phyloP scores from a whole-genome alignment of 495 filamentous ascomycete species.

The Lasiosphaeriaceae sp. region DNA sequence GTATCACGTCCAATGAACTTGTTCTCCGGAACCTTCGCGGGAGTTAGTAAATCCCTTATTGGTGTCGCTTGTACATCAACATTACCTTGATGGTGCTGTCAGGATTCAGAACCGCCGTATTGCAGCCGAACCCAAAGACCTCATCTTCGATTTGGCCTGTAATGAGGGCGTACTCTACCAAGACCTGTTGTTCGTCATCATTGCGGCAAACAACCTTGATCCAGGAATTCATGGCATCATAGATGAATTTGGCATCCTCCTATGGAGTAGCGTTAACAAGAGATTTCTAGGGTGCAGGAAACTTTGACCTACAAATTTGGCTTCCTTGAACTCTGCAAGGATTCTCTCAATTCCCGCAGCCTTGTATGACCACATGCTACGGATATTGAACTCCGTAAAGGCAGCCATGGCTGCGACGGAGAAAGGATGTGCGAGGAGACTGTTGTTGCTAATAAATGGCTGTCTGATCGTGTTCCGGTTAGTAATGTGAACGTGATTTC shows the following conservation, averaged over 20 bases:
- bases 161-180: constrained; percentile 9
- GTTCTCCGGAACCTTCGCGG: neutral
- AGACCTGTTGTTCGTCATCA: constrained; percentile 20
- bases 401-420: too few relatives aligned
- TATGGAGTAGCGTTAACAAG: neutral
- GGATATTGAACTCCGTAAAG: constrained; percentile 26
- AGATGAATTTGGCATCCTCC: constrained; percentile 25
- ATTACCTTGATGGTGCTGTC: constrained; percentile 19
- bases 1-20: constrained; percentile 6
- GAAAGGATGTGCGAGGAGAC: too few relatives aligned
- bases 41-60: neutral
- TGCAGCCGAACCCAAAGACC: constrained; percentile 19
- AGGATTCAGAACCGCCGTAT: constrained; percentile 18
- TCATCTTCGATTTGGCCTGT: constrained; percentile 15
- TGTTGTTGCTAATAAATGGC: too few relatives aligned
- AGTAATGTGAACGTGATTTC: too few relatives aligned
- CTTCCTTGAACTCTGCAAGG: constrained; percentile 13
- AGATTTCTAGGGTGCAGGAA: neutral
- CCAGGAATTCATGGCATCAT: constrained; percentile 21
- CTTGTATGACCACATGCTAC: constrained; percentile 29
- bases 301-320: neutral
- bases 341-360: constrained; percentile 27
- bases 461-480: too few relatives aligned
- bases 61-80: constrained; percentile 3
- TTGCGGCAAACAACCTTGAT: constrained; percentile 31